These are phyloP conservation scores for Aspergillus affinis DNA, from an alignment of 495 filamentous ascomycete species.

Conservation along the genomic window DNA sequence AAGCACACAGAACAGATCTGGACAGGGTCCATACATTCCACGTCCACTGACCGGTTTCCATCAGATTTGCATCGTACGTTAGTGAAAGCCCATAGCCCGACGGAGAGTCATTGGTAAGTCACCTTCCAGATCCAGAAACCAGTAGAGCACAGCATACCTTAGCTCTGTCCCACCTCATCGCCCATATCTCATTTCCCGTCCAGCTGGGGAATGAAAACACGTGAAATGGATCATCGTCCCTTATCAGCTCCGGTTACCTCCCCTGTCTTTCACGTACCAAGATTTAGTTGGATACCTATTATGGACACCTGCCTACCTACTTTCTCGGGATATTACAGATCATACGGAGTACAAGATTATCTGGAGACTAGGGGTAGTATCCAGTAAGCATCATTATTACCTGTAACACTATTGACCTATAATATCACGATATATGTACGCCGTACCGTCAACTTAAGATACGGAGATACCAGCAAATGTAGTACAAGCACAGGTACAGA, in stretches of 20 bases:
- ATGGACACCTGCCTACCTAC: not conserved
- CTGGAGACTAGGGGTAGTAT: too few species aligned
- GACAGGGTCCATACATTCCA: not conserved
- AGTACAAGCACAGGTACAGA: not conserved
- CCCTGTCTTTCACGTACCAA: slow-evolving; percentile 27
- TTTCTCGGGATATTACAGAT: not conserved
- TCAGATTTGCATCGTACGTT: too few species aligned
- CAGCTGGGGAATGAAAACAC: slow-evolving; percentile 9
- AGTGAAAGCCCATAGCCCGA: not conserved
- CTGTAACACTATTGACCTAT: too few species aligned
- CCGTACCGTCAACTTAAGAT: not conserved
- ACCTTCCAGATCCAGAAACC: not conserved
- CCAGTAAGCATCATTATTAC: too few species aligned
- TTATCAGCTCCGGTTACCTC: slow-evolving; percentile 13
- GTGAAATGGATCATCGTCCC: slow-evolving; percentile 18
- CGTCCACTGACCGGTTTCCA: too few species aligned
- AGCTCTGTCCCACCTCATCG: slow-evolving; percentile 2
- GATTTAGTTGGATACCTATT: slow-evolving; percentile 12
- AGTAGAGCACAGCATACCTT: not conserved
- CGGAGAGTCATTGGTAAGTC: not conserved
- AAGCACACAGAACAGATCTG: not conserved
- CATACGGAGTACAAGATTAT: not conserved
- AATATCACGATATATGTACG: too few species aligned
- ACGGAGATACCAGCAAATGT: not conserved
- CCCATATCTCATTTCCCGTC: slow-evolving; percentile 6